These are phyloP conservation scores for Papiliotrema laurentii DNA, from an alignment of 1,284 basidiomycete species.

Conservation along the genomic window DNA sequence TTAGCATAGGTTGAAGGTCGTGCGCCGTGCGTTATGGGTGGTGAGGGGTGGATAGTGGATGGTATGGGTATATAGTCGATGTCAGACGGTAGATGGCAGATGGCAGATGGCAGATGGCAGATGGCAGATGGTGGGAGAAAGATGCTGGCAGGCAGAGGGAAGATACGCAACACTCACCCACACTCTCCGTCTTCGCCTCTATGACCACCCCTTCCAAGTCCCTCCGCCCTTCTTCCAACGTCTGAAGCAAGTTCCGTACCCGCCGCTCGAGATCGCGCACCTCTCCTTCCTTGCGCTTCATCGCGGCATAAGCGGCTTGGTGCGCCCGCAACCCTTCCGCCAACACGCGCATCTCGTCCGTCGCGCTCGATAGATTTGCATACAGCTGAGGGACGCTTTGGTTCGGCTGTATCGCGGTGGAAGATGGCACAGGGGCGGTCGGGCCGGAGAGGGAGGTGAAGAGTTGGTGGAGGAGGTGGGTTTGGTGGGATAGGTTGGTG, in stretches of 20 bases:
- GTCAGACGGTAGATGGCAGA: no score
- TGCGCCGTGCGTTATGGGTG: no score
- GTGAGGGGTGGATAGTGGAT: no score
- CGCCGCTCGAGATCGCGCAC: constrained; percentile 26
- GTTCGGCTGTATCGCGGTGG: constrained; percentile 5
- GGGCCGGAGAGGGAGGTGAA: constrained; percentile 23
- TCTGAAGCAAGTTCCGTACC: constrained; percentile 18
- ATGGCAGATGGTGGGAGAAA: no score
- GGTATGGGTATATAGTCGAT: no score
- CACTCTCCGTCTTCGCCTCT: constrained; percentile 16
- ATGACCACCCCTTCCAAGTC: constrained; percentile 33
- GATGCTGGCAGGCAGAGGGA: neutral
- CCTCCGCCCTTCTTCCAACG: constrained; percentile 23
- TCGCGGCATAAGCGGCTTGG: constrained; percentile 23
- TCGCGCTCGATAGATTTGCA: constrained; percentile 15
- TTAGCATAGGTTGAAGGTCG: no score
- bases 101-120: no score
- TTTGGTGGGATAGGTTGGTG: constrained; percentile 34
- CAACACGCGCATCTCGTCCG: constrained; percentile 20
- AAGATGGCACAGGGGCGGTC: constrained; percentile 2
- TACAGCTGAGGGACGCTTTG: constrained; percentile 7
- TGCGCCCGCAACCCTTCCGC: constrained; percentile 24
- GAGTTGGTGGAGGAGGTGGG: constrained; percentile 30
- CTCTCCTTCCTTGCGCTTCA: constrained; percentile 22
- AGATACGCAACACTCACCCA: constrained; percentile 25